phyloP scores from a whole-genome alignment of 768 basidiomycete genomes.

The Lepiota brunneoincarnata region DNA sequence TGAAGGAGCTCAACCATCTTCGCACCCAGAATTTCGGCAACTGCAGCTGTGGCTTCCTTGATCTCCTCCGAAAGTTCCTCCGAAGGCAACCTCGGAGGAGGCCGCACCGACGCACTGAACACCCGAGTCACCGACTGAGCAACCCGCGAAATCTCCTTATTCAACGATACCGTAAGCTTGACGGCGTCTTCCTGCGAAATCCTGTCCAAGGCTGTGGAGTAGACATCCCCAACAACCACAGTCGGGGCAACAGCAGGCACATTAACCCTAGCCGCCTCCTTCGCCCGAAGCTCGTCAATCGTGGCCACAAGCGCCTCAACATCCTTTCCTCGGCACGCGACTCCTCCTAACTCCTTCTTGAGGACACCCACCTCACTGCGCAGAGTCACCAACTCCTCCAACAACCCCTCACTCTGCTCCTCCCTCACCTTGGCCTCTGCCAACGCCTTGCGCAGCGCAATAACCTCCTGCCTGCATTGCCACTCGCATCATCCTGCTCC shows the following conservation, averaged over 20 bases:
- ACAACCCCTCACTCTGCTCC: background rate
- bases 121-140: background rate
- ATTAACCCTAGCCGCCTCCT: background rate
- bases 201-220: background rate
- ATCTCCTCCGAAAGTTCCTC: slow-evolving; percentile 23
- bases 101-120: background rate
- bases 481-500: background rate
- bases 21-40: slow-evolving; percentile 30
- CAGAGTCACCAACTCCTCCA: slow-evolving; percentile 3
- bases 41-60: slow-evolving; percentile 24
- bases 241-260: background rate
- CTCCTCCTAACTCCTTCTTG: background rate
- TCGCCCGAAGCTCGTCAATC: background rate
- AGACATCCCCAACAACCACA: background rate
- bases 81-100: background rate
- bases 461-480: background rate
- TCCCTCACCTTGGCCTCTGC: slow-evolving; percentile 4
- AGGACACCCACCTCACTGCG: slow-evolving; percentile 4
- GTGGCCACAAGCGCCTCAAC: background rate
- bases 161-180: background rate
- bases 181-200: slow-evolving; percentile 4
- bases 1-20: slow-evolving; percentile 38
- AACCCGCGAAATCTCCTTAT: background rate
- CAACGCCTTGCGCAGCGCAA: slow-evolving; percentile 4
- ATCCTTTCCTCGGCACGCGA: background rate